A percentile compares a stretch with the other conserved stretches of the same genome.
These are phyloP conservation scores for Endotrypanum monterogeii DNA, from an alignment of 208 protist genomes.

Conservation along the genomic window DNA sequence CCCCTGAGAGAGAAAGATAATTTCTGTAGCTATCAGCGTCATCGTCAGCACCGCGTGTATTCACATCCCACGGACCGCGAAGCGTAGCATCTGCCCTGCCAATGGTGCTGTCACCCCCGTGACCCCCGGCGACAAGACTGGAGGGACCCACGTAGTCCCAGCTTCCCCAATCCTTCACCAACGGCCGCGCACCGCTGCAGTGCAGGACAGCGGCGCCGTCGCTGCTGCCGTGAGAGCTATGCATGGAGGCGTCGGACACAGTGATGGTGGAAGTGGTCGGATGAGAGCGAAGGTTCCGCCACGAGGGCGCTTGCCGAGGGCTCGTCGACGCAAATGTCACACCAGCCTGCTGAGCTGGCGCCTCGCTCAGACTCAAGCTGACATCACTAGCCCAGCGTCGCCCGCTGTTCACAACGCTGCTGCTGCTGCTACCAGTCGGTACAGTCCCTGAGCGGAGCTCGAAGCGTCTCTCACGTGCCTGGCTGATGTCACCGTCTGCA, in stretches of 20 bases:
- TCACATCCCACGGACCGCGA: neutral
- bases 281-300: conserved; percentile 28
- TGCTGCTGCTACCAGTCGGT: neutral
- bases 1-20: conserved; percentile 11
- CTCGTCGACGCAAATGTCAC: neutral
- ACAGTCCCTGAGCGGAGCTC: neutral
- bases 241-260: neutral
- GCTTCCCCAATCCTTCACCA: neutral
- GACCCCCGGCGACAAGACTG: neutral
- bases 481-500: neutral
- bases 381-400: neutral
- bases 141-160: neutral
- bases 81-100: conserved; percentile 1
- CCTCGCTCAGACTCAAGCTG: neutral
- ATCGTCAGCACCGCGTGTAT: neutral
- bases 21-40: neutral
- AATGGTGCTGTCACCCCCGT: neutral
- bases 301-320: conserved; percentile 18
- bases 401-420: conserved; percentile 5
- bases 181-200: neutral
- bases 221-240: neutral
- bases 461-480: neutral
- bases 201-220: neutral
- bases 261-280: conserved; percentile 4
- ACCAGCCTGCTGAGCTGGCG: neutral